A percentile compares a stretch with the other conserved stretches of the same genome.
phyloP scores from a whole-genome alignment of 139 green algal species.

The Astrephomene gubernaculifera region DNA sequence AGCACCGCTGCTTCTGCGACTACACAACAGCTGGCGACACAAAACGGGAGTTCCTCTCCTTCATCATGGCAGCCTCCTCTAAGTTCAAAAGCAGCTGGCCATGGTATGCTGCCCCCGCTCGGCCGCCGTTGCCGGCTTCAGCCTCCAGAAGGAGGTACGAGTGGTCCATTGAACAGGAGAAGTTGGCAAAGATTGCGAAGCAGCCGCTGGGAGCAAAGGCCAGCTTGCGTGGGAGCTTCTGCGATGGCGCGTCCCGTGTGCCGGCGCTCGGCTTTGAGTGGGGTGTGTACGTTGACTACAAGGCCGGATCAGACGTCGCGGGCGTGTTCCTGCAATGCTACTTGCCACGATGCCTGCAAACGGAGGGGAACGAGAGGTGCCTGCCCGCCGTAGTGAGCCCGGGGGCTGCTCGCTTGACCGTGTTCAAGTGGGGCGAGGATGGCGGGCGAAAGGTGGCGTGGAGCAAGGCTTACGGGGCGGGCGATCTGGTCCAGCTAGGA shows the following conservation, averaged over 20 bases:
- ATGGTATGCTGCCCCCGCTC: not conserved
- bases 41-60: not conserved
- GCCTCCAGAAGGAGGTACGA: not conserved
- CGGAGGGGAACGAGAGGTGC: too few relatives aligned
- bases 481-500: not conserved
- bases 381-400: not conserved
- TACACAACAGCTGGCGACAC: not conserved
- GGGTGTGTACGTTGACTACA: not conserved
- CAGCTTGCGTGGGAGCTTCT: not conserved
- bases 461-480: not conserved
- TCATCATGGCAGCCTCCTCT: not conserved
- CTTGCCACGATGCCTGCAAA: not conserved
- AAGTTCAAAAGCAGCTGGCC: not conserved
- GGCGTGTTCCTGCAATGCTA: not conserved
- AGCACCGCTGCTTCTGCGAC: conserved; percentile 6
- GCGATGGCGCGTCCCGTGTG: not conserved
- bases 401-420: not conserved
- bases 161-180: not conserved
- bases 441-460: not conserved
- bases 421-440: not conserved
- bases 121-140: not conserved
- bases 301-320: not conserved
- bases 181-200: not conserved
- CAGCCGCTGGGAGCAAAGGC: not conserved
- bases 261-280: not conserved